Conservation (phyloP, 148 eudicot species). For the Spergularia marina region DNA sequence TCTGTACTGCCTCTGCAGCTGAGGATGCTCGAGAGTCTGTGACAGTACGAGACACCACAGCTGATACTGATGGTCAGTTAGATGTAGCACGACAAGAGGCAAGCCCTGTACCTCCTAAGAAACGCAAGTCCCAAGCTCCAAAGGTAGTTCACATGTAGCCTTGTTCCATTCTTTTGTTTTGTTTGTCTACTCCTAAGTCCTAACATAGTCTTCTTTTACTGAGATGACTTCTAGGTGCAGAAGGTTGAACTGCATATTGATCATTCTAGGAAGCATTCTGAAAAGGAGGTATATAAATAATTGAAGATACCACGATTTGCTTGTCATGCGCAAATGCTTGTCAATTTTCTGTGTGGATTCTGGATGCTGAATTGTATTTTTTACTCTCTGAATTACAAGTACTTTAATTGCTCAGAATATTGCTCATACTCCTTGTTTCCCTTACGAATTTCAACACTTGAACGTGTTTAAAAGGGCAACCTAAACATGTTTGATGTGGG, state of each 20-base stretch:
- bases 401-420: too few relatives aligned
- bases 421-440: too few relatives aligned
- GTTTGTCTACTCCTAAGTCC: neutral
- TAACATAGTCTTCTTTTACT: neutral
- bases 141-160: slow-evolving; percentile 16
- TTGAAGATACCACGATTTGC: neutral
- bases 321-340: neutral
- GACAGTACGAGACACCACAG: slow-evolving; percentile 20
- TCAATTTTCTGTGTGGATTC: neutral
- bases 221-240: slow-evolving; percentile 11
- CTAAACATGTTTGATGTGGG: too few relatives aligned
- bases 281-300: slow-evolving; percentile 27
- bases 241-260: slow-evolving; percentile 25
- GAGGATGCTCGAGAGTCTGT: slow-evolving; percentile 38
- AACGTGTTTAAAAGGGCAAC: too few relatives aligned
- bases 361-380: neutral
- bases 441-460: too few relatives aligned
- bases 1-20: slow-evolving; percentile 25
- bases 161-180: neutral
- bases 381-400: too few relatives aligned
- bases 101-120: slow-evolving; percentile 22
- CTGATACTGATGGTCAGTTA: slow-evolving; percentile 13
- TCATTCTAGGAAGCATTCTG: slow-evolving; percentile 8
- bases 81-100: slow-evolving; percentile 22
- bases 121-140: slow-evolving; percentile 26